Base-by-base conservation (phyloP, 352 stramenopile species). In the Phytopythium montanum region DNA sequence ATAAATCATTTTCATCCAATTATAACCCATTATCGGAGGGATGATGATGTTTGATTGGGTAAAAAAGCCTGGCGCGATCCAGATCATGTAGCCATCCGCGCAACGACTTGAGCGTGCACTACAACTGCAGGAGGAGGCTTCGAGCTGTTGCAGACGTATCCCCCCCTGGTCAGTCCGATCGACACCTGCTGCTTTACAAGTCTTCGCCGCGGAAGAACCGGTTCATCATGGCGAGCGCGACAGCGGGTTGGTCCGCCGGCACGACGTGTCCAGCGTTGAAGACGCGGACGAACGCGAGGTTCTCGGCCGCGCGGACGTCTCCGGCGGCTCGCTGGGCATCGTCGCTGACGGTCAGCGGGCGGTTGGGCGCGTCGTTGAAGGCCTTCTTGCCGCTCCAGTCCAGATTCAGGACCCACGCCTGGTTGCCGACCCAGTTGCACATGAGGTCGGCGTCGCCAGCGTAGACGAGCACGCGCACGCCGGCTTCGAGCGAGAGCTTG, bases 381-480 rank as follows among this genome's bases (percentile, higher is more conserved):
- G 82, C 73, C 13, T 70, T 59, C 66, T 92, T 85, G 46, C 96
- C 92, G 28, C 63, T 79, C 97, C 97, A 99, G 31, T 98, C 82
- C 41, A 99, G 72, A 7, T 65, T 81, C 28, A 92, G 69, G 0
- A 93, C 97, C 96, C 95, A 99, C 28, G 95, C 95, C 60, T 97
- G 65, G 66, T 98, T 98, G 25, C 96, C 97, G 45, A 98, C 68
- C 80, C 97, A 98, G 69, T 99, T 99, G 76, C 92, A 98, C 70
- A 99, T 98, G 62, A 98, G 97, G 70, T 99, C 97, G 12, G 92
- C 80, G 72, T 99, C 97, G 53, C 97, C 96, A 25, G 94, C 92
- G 75, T 99, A 99, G 65, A 99, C 94, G 9, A 99, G 74, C 21
- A 97, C 93, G 9, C 72, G 72, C 8, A 93, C 73, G 28, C 75